phyloP scores from a whole-genome alignment of 202 grass and related monocot species.

The Elaeis oleifera region DNA sequence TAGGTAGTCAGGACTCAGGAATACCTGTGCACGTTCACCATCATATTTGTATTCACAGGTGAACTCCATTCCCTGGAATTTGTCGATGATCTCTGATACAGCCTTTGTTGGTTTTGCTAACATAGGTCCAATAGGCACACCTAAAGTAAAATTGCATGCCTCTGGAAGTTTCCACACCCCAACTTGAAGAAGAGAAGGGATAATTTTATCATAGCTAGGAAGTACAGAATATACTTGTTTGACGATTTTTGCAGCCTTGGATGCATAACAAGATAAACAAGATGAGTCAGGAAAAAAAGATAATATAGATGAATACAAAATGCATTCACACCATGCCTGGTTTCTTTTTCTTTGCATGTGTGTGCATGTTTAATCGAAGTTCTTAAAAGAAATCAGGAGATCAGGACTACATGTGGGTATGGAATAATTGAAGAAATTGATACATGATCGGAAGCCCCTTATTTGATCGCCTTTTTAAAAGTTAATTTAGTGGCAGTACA shows the following conservation, averaged over 20 bases:
- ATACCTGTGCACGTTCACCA: constrained; percentile 98
- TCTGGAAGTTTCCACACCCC: constrained; percentile 90
- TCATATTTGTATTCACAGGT: constrained; percentile 99
- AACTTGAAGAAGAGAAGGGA: constrained; percentile 61
- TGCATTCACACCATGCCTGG: not conserved
- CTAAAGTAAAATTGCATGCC: constrained; percentile 92
- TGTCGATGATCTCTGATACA: constrained; percentile 91
- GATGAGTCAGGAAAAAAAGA: constrained; percentile 35
- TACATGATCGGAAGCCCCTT: no score
- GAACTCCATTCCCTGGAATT: constrained; percentile 90
- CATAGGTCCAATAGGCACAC: constrained; percentile 97
- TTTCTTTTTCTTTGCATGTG: no score
- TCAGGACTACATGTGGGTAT: no score
- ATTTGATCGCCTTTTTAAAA: no score
- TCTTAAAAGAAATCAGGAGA: no score
- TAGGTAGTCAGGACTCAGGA: no score
- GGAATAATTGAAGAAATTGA: no score
- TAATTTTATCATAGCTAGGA: constrained; percentile 93
- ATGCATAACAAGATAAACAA: not conserved
- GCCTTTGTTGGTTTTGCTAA: constrained; percentile 99
- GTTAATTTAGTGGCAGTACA: no score
- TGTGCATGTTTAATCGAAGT: no score
- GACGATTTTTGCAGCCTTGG: constrained; percentile 69
- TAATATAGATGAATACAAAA: constrained; percentile 12
- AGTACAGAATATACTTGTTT: constrained; percentile 94